phyloP scores from a whole-genome alignment of 2,329 filamentous ascomycete genomes.

The Pseudogymnoascus verrucosus region DNA sequence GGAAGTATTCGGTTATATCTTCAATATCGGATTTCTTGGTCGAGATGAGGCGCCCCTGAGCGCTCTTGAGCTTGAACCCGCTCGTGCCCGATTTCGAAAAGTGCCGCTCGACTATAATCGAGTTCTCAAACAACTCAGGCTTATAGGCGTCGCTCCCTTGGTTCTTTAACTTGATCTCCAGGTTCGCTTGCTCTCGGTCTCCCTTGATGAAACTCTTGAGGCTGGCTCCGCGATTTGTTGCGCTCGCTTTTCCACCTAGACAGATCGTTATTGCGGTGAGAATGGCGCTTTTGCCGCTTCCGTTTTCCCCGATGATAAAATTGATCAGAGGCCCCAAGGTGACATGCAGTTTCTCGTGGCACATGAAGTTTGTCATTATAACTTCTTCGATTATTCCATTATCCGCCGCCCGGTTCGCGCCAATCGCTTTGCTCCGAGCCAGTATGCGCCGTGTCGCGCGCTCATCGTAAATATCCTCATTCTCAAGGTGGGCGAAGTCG shows the following conservation, averaged over 20 bases:
- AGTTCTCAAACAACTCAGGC: slow-evolving; percentile 70
- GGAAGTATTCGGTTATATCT: slow-evolving; percentile 88
- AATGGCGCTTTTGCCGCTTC: slow-evolving; percentile 94
- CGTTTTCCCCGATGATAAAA: slow-evolving; percentile 96
- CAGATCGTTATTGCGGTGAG: slow-evolving; percentile 89
- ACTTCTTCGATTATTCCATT: slow-evolving; percentile 84
- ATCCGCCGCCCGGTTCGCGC: slow-evolving; percentile 68
- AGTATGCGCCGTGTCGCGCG: slow-evolving; percentile 56
- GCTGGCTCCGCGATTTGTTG: slow-evolving; percentile 85
- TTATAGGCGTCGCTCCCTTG: slow-evolving; percentile 77
- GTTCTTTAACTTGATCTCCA: slow-evolving; percentile 87
- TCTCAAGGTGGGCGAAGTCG: slow-evolving; percentile 48
- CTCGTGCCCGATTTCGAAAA: slow-evolving; percentile 69
- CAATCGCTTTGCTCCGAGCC: slow-evolving; percentile 39
- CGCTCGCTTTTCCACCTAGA: slow-evolving; percentile 86
- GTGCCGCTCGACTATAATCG: slow-evolving; percentile 83
- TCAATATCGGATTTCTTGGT: slow-evolving; percentile 82
- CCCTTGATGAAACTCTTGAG: slow-evolving; percentile 89
- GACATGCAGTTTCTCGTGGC: slow-evolving; percentile 73
- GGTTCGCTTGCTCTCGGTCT: slow-evolving; percentile 65
- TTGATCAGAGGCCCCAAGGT: slow-evolving; percentile 91
- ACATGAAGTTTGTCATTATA: slow-evolving; percentile 93
- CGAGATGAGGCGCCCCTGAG: slow-evolving; percentile 62
- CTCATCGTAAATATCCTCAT: slow-evolving; percentile 52
- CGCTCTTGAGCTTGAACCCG: slow-evolving; percentile 80